phyloP scores from a whole-genome alignment of 345 rosid species.

The Syzygium jambos region DNA sequence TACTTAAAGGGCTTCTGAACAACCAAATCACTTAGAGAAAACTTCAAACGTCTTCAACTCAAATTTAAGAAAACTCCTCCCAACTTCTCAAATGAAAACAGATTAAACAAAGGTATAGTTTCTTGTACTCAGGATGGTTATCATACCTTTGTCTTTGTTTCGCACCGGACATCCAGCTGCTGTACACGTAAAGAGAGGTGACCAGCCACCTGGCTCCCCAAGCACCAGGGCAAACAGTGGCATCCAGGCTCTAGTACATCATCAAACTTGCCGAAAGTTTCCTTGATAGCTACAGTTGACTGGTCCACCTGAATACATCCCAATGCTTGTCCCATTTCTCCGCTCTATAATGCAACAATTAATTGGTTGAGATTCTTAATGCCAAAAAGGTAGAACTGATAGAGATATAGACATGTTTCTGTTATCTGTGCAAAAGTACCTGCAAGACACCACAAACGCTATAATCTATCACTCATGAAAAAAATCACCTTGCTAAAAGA shows the following conservation, averaged over 20 bases:
- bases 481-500: background rate
- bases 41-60: background rate
- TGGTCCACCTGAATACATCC: slow-evolving; percentile 74
- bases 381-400: background rate
- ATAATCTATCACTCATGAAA: background rate
- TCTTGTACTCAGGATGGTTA: background rate
- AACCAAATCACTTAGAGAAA: background rate
- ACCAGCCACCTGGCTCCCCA: slow-evolving; percentile 69
- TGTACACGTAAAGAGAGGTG: slow-evolving; percentile 63
- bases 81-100: background rate
- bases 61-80: background rate
- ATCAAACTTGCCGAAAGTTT: slow-evolving; percentile 69
- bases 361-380: background rate
- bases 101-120: background rate
- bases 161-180: slow-evolving; percentile 79
- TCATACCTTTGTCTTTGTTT: slow-evolving; percentile 83
- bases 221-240: slow-evolving; percentile 77
- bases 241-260: slow-evolving; percentile 75
- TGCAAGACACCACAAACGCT: background rate
- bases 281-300: slow-evolving; percentile 61
- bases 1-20: background rate
- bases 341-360: background rate
- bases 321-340: slow-evolving; percentile 33
- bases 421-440: background rate
- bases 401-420: background rate